Conservation (phyloP, 75 land plant genomes). For the Chamaecyparis obtusa region DNA sequence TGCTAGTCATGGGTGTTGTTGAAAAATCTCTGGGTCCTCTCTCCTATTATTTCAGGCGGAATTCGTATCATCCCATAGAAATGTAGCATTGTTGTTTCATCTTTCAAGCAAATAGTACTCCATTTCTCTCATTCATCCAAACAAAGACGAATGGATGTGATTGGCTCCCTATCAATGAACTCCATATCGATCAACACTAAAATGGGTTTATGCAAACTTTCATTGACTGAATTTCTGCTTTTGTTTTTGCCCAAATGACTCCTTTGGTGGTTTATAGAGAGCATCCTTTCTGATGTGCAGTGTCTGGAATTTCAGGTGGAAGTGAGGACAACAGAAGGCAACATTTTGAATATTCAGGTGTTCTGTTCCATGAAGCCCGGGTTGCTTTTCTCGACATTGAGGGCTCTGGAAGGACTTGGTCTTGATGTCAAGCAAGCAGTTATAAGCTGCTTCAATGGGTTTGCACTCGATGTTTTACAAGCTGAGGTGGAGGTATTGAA, state of each 20-base stretch:
- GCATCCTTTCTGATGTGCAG: background rate
- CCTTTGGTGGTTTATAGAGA: background rate
- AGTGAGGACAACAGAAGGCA: conserved; percentile 69
- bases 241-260: conserved; percentile 15
- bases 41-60: background rate
- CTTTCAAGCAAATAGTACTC: background rate
- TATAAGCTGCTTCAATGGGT: conserved; percentile 95
- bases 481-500: conserved; percentile 88
- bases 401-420: conserved; percentile 80
- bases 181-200: no score
- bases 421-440: conserved; percentile 92
- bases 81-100: background rate
- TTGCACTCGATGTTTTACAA: conserved; percentile 82
- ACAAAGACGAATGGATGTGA: no score
- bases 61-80: background rate
- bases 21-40: background rate
- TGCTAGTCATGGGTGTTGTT: background rate
- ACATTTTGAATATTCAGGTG: conserved; percentile 85
- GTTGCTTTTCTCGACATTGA: conserved; percentile 77
- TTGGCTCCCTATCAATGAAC: no score
- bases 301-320: conserved; percentile 57
- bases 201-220: background rate
- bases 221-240: conserved; percentile 12
- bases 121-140: no score
- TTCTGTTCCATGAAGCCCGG: conserved; percentile 78